Conservation (phyloP, 2,329 filamentous ascomycete species). For the Fusarium sp. region DNA sequence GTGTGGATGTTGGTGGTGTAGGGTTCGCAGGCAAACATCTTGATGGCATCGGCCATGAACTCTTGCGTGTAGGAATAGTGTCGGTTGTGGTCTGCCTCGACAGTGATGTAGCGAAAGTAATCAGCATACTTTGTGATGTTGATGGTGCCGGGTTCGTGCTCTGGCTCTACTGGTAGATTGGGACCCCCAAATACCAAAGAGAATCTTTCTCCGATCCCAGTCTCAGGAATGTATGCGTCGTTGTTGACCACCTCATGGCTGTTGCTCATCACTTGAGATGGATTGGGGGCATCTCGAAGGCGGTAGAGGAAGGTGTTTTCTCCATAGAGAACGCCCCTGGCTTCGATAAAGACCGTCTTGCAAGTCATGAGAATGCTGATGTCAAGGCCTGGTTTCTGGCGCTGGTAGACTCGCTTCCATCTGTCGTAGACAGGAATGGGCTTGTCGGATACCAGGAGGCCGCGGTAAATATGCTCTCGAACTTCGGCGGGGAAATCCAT, state of each 20-base stretch:
- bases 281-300: constrained; percentile 55
- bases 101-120: constrained; percentile 57
- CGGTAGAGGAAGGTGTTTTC: constrained; percentile 63
- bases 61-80: constrained; percentile 42
- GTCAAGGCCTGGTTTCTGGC: constrained; percentile 50
- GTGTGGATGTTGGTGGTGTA: constrained; percentile 54
- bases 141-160: constrained; percentile 46
- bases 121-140: constrained; percentile 54
- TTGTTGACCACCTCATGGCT: constrained; percentile 38
- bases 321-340: constrained; percentile 60
- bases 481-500: constrained; percentile 50
- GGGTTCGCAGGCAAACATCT: constrained; percentile 51
- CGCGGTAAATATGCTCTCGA: constrained; percentile 50
- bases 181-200: not conserved
- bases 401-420: constrained; percentile 54
- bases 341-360: constrained; percentile 54
- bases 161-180: constrained; percentile 11
- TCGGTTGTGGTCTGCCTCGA: constrained; percentile 61
- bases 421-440: constrained; percentile 53
- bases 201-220: not conserved
- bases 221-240: constrained; percentile 20
- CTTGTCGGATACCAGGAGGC: constrained; percentile 51
- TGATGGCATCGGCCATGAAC: constrained; percentile 55
- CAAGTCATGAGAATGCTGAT: constrained; percentile 57
- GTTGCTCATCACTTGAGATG: constrained; percentile 25